These are phyloP conservation scores for Amanita rimosa DNA, from an alignment of 768 basidiomycete species.

Conservation along the genomic window DNA sequence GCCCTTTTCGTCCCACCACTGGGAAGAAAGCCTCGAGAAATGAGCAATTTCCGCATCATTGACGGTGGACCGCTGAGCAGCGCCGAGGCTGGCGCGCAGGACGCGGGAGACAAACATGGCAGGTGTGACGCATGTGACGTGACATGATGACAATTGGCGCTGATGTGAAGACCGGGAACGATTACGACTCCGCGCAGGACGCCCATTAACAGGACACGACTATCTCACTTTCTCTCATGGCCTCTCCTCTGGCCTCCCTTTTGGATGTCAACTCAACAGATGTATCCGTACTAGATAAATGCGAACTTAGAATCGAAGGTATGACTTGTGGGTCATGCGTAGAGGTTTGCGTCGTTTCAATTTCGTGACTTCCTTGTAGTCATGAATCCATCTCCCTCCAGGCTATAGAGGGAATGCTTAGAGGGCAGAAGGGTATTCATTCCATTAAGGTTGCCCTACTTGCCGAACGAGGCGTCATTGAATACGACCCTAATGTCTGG, in stretches of 20 bases:
- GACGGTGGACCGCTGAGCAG: slow-evolving; percentile 27
- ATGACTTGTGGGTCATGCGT: slow-evolving; percentile 91
- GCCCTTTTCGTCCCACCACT: slow-evolving; percentile 94
- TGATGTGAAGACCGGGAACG: not conserved
- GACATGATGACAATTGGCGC: not conserved
- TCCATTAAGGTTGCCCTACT: slow-evolving; percentile 94
- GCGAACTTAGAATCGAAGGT: slow-evolving; percentile 75
- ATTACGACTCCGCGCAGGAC: not conserved
- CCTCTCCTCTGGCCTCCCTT: slow-evolving; percentile 4
- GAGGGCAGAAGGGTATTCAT: slow-evolving; percentile 78
- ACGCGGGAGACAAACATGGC: slow-evolving; percentile 5
- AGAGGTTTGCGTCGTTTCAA: slow-evolving; percentile 41
- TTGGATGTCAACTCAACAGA: slow-evolving; percentile 1
- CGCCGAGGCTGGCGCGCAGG: not conserved
- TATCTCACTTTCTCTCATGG: not conserved
- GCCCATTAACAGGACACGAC: not conserved
- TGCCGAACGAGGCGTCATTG: slow-evolving; percentile 85
- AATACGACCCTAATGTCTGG: slow-evolving; percentile 84
- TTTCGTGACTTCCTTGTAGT: not conserved
- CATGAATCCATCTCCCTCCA: slow-evolving; percentile 17
- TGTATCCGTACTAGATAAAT: slow-evolving; percentile 23
- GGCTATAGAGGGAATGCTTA: slow-evolving; percentile 80
- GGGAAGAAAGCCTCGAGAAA: slow-evolving; percentile 80
- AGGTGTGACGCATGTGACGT: not conserved
- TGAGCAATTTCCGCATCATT: slow-evolving; percentile 78